Percentiles rank a stretch among this genome's conserved stretches.
Conservation (phyloP, 2,329 filamentous ascomycete species). For the Verticillium nonalfalfae region DNA sequence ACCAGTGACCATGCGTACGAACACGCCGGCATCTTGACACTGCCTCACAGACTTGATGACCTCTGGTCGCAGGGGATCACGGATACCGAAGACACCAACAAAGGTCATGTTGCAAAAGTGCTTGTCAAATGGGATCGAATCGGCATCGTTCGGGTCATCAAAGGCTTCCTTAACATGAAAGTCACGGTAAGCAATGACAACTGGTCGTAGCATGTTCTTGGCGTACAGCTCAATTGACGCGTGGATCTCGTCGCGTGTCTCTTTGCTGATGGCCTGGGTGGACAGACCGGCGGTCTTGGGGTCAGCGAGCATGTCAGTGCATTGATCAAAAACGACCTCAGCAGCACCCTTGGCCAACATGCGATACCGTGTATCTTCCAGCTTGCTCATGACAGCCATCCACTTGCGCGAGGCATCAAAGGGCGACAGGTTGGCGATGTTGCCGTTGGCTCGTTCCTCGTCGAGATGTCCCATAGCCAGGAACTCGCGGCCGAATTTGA, state of each 20-base stretch:
- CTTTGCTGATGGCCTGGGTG: slow-evolving; percentile 20
- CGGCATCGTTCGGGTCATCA: slow-evolving; percentile 5
- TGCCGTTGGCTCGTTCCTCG: slow-evolving; percentile 38
- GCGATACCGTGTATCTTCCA: slow-evolving; percentile 37
- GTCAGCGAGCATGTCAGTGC: slow-evolving; percentile 35
- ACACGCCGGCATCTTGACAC: slow-evolving; percentile 35
- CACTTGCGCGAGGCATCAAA: slow-evolving; percentile 50
- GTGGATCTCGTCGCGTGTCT: slow-evolving; percentile 22
- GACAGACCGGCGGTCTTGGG: slow-evolving; percentile 25
- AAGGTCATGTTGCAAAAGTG: slow-evolving; percentile 33
- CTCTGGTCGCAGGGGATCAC: slow-evolving; percentile 38
- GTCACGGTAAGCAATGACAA: slow-evolving; percentile 60
- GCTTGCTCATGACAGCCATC: slow-evolving; percentile 48
- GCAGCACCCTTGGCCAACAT: slow-evolving; percentile 52
- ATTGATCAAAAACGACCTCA: slow-evolving; percentile 45
- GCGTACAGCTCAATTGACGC: slow-evolving; percentile 46
- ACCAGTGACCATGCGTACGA: slow-evolving; percentile 42
- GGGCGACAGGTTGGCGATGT: slow-evolving; percentile 41
- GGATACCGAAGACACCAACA: slow-evolving; percentile 45
- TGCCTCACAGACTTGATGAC: slow-evolving; percentile 31
- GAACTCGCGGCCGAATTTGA: slow-evolving; percentile 43
- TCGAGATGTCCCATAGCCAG: slow-evolving; percentile 37
- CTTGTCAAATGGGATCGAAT: slow-evolving; percentile 8
- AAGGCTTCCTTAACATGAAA: slow-evolving; percentile 36
- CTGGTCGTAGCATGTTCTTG: slow-evolving; percentile 59